Evolutionary conservation across 257 asterid species (phyloP).

Genomic region (Capsicum baccatum): DNA sequence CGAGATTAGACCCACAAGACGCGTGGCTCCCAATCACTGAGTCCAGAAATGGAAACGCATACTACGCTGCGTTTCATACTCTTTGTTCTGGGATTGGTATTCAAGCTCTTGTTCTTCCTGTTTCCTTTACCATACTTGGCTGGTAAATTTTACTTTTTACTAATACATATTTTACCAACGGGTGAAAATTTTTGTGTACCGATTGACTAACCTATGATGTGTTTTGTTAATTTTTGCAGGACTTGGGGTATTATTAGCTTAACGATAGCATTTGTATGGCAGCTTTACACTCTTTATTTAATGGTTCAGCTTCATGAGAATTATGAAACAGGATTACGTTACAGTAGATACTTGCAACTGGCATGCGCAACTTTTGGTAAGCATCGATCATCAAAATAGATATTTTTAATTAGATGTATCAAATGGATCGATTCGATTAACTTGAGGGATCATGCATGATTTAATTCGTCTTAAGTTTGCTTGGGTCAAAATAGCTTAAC

Average conservation of each 20-base stretch:
- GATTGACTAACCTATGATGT: background rate
- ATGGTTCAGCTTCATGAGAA: constrained; percentile 88
- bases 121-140: constrained; percentile 92
- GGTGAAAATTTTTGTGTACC: background rate
- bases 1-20: constrained; percentile 77
- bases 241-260: constrained; percentile 74
- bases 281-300: constrained; percentile 72
- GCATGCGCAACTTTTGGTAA: constrained; percentile 79
- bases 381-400: background rate
- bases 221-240: constrained; percentile 47
- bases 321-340: constrained; percentile 71
- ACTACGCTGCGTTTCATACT: constrained; percentile 85
- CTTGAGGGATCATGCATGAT: background rate
- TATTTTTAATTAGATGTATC: background rate
- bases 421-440: background rate
- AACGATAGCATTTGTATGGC: constrained; percentile 83
- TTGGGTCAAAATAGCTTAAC: background rate
- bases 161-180: background rate
- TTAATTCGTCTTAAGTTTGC: background rate
- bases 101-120: constrained; percentile 89
- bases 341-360: constrained; percentile 87
- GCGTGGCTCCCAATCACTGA: constrained; percentile 95
- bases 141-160: constrained; percentile 47
- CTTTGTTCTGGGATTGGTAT: constrained; percentile 89
- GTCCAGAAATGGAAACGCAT: constrained; percentile 86